A percentile compares a stretch with the other conserved stretches of the same genome.
phyloP scores from a whole-genome alignment of 768 basidiomycete genomes.

The Agrocybe praecox region DNA sequence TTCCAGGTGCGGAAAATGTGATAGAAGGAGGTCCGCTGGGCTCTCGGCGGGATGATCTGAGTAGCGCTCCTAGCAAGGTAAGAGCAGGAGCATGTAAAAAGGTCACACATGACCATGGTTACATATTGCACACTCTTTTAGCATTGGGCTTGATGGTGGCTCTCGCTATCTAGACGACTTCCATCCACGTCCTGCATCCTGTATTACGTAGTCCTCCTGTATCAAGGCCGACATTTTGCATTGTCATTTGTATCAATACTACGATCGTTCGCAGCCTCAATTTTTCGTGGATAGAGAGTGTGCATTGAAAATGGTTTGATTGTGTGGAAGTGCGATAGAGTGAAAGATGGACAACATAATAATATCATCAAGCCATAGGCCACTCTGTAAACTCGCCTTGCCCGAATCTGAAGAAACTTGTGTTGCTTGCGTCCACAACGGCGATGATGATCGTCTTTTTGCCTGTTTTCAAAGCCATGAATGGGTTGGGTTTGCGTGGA shows the following conservation, averaged over 20 bases:
- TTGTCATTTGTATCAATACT: too few species aligned
- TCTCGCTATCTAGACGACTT: background rate
- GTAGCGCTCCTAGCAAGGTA: background rate
- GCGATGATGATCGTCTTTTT: conserved; percentile 85
- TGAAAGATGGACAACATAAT: background rate
- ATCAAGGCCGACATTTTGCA: background rate
- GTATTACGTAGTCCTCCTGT: background rate
- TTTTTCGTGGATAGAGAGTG: too few species aligned
- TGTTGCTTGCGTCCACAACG: conserved; percentile 84
- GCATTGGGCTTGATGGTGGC: background rate
- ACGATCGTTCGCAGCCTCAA: too few species aligned
- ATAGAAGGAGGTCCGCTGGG: background rate
- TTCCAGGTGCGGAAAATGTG: background rate
- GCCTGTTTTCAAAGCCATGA: conserved; percentile 80
- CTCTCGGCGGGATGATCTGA: background rate
- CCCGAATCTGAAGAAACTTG: conserved; percentile 87
- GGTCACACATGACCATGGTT: background rate
- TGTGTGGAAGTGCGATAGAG: too few species aligned
- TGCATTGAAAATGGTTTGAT: too few species aligned
- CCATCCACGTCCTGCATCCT: too few species aligned
- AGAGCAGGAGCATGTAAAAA: background rate
- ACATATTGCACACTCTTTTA: background rate
- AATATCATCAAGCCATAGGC: conserved; percentile 56
- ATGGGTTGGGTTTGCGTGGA: conserved; percentile 63
- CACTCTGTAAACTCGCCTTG: conserved; percentile 85